These are phyloP conservation scores for Potentilla sterilis DNA, from an alignment of 306 rosid species.

Conservation along the genomic window DNA sequence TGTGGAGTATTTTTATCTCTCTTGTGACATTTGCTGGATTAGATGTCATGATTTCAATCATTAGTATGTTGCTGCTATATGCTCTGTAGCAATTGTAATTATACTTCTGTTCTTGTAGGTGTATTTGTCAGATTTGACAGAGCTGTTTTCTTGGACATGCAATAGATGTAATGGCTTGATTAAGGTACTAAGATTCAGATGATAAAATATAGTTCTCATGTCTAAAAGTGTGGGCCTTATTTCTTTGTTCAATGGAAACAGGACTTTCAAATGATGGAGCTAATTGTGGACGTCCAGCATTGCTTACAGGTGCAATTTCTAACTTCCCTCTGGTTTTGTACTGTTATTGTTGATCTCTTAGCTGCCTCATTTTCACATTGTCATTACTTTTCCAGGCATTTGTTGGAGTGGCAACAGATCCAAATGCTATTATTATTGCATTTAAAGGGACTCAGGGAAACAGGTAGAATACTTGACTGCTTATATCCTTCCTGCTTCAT, in stretches of 20 bases:
- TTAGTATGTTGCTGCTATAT: not conserved
- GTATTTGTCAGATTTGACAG: conserved; percentile 76
- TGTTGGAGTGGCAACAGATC: conserved; percentile 81
- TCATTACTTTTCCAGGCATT: conserved; percentile 51
- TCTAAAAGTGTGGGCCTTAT: conserved; percentile 21
- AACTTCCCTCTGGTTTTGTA: conserved; percentile 15
- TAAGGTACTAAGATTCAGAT: conserved; percentile 53
- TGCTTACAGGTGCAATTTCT: conserved; percentile 78
- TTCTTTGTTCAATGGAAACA: conserved; percentile 41
- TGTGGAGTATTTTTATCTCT: conserved; percentile 16
- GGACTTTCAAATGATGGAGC: conserved; percentile 90
- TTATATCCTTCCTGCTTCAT: not conserved
- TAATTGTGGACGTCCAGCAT: conserved; percentile 84
- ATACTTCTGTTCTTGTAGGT: conserved; percentile 54
- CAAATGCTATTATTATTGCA: conserved; percentile 74
- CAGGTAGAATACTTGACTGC: conserved; percentile 47
- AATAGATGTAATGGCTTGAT: conserved; percentile 66
- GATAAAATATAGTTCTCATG: not conserved
- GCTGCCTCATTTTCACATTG: conserved; percentile 23
- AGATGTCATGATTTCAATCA: not conserved
- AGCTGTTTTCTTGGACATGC: conserved; percentile 89
- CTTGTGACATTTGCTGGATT: not conserved
- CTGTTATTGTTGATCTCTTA: not conserved
- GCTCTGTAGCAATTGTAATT: conserved; percentile 13
- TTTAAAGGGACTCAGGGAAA: conserved; percentile 89